phyloP scores from a whole-genome alignment of 805 yeast species.

The Lipomyces chichibuensis region DNA sequence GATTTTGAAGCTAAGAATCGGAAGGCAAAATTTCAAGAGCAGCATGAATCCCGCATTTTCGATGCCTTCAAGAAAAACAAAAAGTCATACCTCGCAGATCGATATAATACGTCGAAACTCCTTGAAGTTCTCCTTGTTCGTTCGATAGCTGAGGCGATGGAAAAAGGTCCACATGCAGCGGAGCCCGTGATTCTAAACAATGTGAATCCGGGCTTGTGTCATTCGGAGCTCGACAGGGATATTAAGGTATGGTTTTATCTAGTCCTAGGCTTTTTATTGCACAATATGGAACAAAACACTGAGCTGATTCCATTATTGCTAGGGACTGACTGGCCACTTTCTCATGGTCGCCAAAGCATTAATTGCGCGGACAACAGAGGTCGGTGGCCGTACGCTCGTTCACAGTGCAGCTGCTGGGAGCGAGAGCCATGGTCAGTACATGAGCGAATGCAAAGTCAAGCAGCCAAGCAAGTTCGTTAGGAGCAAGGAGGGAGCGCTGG shows the following conservation, averaged over 20 bases:
- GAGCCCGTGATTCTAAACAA: neutral
- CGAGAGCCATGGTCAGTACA: constrained; percentile 9
- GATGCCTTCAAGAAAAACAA: neutral
- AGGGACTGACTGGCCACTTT: no score
- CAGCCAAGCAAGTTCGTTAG: neutral
- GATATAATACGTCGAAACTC: constrained; percentile 7
- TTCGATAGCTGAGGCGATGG: neutral
- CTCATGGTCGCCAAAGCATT: neutral
- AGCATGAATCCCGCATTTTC: neutral
- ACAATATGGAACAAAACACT: no score
- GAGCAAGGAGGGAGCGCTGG: neutral
- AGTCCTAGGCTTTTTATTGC: no score
- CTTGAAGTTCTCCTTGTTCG: constrained; percentile 10
- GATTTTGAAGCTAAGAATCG: no score
- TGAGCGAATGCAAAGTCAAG: constrained; percentile 3
- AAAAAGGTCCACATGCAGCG: no score
- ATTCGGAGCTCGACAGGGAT: neutral
- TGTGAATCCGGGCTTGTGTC: neutral
- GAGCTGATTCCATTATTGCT: no score
- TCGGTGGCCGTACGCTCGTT: constrained; percentile 1
- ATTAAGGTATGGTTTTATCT: no score
- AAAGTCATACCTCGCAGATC: neutral
- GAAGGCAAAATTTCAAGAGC: neutral
- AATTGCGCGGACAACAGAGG: neutral
- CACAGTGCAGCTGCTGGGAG: constrained; percentile 10